Percentiles rank a stretch among this genome's conserved stretches.
Conservation (phyloP, 139 green algal species). For the Parachlorella kessleri region DNA sequence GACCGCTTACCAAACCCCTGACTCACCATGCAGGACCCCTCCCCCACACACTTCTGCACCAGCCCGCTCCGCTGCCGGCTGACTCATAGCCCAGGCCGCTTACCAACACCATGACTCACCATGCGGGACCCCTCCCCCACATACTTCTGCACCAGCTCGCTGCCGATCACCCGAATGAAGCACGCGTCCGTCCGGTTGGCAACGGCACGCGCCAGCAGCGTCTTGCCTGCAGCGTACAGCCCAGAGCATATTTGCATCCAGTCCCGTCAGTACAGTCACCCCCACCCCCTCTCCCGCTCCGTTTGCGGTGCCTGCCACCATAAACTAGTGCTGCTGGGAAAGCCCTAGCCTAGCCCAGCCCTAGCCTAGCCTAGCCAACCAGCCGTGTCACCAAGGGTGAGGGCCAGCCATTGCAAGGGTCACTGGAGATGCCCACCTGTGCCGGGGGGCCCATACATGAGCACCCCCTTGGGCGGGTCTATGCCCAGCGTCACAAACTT, state of each 20-base stretch:
- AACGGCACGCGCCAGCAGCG: conserved; percentile 95
- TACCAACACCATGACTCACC: no score
- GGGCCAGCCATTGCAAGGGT: no score
- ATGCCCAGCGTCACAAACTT: conserved; percentile 99
- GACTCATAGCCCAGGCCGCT: no score
- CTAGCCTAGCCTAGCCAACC: no score
- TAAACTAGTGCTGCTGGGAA: no score
- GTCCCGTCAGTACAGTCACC: not conserved
- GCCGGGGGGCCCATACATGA: conserved; percentile 93
- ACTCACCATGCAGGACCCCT: conserved; percentile 97
- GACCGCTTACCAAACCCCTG: no score
- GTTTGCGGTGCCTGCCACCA: no score
- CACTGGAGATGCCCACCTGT: conserved; percentile 23
- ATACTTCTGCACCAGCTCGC: conserved; percentile 99
- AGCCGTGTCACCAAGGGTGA: no score
- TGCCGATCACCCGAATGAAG: conserved; percentile 99
- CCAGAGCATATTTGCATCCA: no score
- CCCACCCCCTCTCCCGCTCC: not conserved
- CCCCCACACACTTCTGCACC: conserved; percentile 99
- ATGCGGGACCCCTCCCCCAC: conserved; percentile 98
- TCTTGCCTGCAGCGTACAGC: conserved; percentile 95
- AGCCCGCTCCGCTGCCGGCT: no score
- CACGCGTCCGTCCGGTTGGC: conserved; percentile 98
- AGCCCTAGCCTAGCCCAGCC: not conserved
- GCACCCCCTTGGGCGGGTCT: conserved; percentile 98